These are phyloP conservation scores for Saturnispora silvae DNA, from an alignment of 805 yeast species.

Conservation along the genomic window DNA sequence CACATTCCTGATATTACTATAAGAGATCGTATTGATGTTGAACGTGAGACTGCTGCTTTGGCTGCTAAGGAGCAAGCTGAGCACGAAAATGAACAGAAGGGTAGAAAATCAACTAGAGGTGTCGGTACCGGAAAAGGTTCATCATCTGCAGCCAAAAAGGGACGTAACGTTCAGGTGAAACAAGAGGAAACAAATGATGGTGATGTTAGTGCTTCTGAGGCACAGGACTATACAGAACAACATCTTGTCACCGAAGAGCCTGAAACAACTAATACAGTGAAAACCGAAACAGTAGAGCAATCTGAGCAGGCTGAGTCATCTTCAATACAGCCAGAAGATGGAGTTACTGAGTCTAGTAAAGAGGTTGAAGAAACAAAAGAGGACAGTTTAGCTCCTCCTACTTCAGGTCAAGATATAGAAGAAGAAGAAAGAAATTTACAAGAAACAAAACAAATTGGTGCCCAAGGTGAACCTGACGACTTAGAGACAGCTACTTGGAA, in stretches of 20 bases:
- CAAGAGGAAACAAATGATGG: slow-evolving; percentile 1
- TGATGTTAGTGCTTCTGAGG: not conserved
- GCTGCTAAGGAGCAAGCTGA: slow-evolving; percentile 26
- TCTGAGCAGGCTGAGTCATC: not conserved
- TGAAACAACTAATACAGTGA: not conserved
- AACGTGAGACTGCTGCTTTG: slow-evolving; percentile 44
- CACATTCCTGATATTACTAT: slow-evolving; percentile 83
- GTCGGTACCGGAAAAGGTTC: slow-evolving; percentile 23
- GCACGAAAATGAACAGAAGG: slow-evolving; percentile 19
- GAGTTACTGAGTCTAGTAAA: not conserved
- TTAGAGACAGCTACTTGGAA: slow-evolving; percentile 79
- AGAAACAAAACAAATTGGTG: slow-evolving; percentile 10
- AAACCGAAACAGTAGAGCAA: not conserved
- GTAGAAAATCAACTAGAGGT: slow-evolving; percentile 25
- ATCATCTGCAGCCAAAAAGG: slow-evolving; percentile 26
- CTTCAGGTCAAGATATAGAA: slow-evolving; percentile 14
- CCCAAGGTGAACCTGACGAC: slow-evolving; percentile 31
- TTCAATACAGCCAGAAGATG: not conserved
- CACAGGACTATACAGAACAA: not conserved
- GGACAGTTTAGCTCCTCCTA: not conserved
- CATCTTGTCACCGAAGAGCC: not conserved
- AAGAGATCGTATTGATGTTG: slow-evolving; percentile 62
- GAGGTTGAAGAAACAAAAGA: not conserved
- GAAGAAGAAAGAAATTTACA: slow-evolving; percentile 15
- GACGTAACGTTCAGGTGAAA: slow-evolving; percentile 13